Evolutionary conservation across 176 grass and related monocot species (phyloP).

Genomic region (Otatea glauca): DNA sequence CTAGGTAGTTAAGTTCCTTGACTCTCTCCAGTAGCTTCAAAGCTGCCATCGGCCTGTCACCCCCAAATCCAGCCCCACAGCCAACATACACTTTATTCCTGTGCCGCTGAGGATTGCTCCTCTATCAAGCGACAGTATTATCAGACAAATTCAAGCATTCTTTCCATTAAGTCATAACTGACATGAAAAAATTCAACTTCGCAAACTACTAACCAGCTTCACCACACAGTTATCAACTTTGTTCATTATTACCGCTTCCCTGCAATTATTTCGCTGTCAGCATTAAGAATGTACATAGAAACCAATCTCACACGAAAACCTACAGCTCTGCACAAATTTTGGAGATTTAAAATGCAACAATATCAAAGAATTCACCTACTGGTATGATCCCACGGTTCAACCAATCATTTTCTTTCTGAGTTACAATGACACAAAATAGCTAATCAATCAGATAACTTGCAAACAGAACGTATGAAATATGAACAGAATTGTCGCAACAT

Average conservation of each 20-base stretch:
- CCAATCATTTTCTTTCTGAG: neutral
- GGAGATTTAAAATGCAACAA: neutral
- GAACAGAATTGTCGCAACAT: too few relatives aligned
- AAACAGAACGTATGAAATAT: too few relatives aligned
- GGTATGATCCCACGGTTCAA: neutral
- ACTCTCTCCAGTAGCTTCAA: slow-evolving; percentile 74
- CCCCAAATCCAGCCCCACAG: slow-evolving; percentile 92
- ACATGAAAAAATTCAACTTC: neutral
- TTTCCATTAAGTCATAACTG: slow-evolving; percentile 6
- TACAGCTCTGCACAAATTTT: too few relatives aligned
- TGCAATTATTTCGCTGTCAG: neutral
- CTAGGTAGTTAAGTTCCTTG: slow-evolving; percentile 81
- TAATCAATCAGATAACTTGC: neutral
- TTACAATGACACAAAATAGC: neutral
- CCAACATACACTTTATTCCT: slow-evolving; percentile 79
- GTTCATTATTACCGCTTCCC: slow-evolving; percentile 39
- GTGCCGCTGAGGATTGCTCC: slow-evolving; percentile 55
- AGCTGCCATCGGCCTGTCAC: slow-evolving; percentile 73
- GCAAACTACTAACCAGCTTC: slow-evolving; percentile 58
- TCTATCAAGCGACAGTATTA: slow-evolving; percentile 48
- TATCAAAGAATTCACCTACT: neutral
- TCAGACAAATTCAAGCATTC: neutral
- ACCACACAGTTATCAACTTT: slow-evolving; percentile 58
- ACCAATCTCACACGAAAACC: too few relatives aligned
- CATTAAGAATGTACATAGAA: neutral